Base-by-base conservation (phyloP, 2,329 filamentous ascomycete genomes). In the Ceratocystis eucalypticola region DNA sequence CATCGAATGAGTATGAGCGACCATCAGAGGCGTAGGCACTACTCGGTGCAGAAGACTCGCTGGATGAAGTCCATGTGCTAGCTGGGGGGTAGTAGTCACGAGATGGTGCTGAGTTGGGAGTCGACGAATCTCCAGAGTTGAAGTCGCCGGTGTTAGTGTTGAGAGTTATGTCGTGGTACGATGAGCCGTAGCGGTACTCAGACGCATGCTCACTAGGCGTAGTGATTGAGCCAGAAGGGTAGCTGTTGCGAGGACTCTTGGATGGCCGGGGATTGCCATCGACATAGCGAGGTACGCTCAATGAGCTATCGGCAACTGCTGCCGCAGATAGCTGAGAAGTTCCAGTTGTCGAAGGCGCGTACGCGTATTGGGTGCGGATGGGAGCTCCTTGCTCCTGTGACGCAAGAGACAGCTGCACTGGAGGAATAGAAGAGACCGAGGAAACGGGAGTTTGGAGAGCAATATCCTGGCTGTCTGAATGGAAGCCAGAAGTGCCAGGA, bases 181-280 rank as follows among this genome's bases (percentile, higher is more conserved):
- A 77, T 1, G 81, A 77, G 2, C 80, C 79, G 69, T 84, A 85
- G 64, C 83, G 79, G 71, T 85, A 85, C 71, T 85, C 82, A 25
- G 78, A 76, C 0, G 80, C 75, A 3, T 77, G 72, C 50, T 83
- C 81, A 62, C 78, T 78, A 71, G 77, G 78, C 45, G 76, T 74
- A 41, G 82, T 74, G 25, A 82, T 81, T 48, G 77, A 75, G 12
- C 74, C 73, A 1, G 82, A 83, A 63, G 80, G 80, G 69, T 84
- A 80, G 71, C 77, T 79, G 10, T 83, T 80, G 1, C 83, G 78
- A 0, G 82, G 81, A 70, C 81, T 83, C 73, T 85, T 85, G 46
- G 79, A 74, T 17, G 82, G 81, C 25, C 82, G 78, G 5, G 80
- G 77, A 69, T 80, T 82, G 69, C 73, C 76, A 71, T 84, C 82